A percentile compares a stretch with the other conserved stretches of the same genome.
phyloP scores from a whole-genome alignment of 768 basidiomycete genomes.

The Xanthoconium purpureum region DNA sequence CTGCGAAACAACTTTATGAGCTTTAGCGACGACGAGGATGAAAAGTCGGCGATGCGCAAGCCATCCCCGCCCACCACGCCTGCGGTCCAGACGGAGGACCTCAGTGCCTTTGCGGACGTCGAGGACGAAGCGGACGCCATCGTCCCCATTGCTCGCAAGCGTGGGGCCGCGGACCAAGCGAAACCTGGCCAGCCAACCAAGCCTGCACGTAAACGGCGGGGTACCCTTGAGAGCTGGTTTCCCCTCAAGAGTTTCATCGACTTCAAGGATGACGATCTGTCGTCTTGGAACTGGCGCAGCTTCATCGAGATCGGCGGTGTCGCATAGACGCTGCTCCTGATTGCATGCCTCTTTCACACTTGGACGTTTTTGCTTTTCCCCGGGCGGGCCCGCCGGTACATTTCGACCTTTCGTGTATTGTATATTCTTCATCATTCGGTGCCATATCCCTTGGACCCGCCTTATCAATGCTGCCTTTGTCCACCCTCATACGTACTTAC shows the following conservation, averaged over 20 bases:
- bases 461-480: not conserved
- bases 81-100: slow-evolving; percentile 21
- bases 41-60: slow-evolving; percentile 21
- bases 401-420: not conserved
- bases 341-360: not conserved
- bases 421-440: slow-evolving; percentile 10
- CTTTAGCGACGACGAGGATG: slow-evolving; percentile 64
- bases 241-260: slow-evolving; percentile 66
- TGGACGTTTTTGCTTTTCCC: not conserved
- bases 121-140: slow-evolving; percentile 33
- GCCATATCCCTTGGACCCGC: slow-evolving; percentile 8
- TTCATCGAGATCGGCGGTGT: slow-evolving; percentile 55
- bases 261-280: slow-evolving; percentile 47
- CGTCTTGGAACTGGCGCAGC: slow-evolving; percentile 57
- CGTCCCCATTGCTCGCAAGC: slow-evolving; percentile 16
- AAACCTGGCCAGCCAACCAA: slow-evolving; percentile 6
- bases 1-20: slow-evolving; percentile 57
- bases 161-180: slow-evolving; percentile 9
- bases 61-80: not conserved
- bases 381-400: slow-evolving; percentile 5
- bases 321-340: slow-evolving; percentile 1
- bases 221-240: slow-evolving; percentile 51
- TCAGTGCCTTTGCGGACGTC: slow-evolving; percentile 26
- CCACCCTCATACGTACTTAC: slow-evolving; percentile 21
- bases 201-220: slow-evolving; percentile 32